A percentile compares a stretch with the other conserved stretches of the same genome.
Conservation (phyloP, 225 moss, liverwort and hornwort genomes). For the Physcomitrellopsis africana region DNA sequence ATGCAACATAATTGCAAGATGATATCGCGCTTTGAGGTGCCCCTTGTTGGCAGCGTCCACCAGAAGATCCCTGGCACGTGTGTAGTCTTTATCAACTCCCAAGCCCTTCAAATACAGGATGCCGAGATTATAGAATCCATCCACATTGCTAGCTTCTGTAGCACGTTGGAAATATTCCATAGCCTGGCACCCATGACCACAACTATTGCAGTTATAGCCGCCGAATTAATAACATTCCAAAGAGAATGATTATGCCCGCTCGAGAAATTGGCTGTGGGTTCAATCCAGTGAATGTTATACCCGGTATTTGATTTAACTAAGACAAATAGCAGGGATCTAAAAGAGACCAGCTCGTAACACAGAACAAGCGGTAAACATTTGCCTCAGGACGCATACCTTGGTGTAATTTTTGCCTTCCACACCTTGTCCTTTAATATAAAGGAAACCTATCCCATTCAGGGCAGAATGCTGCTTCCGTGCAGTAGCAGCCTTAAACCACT, state of each 20-base stretch:
- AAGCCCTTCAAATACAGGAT: slow-evolving; percentile 83
- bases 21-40: slow-evolving; percentile 82
- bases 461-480: slow-evolving; percentile 68
- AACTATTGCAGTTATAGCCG: slow-evolving; percentile 12
- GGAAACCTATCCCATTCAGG: slow-evolving; percentile 86
- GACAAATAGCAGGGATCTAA: neutral
- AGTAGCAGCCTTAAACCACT: slow-evolving; percentile 80
- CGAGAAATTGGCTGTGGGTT: neutral
- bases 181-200: slow-evolving; percentile 53
- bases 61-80: slow-evolving; percentile 60
- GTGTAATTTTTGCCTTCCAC: slow-evolving; percentile 89
- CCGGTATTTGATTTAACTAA: neutral
- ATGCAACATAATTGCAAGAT: slow-evolving; percentile 92
- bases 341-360: slow-evolving; percentile 10
- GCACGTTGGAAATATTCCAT: slow-evolving; percentile 84
- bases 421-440: slow-evolving; percentile 90
- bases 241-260: slow-evolving; percentile 1
- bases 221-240: slow-evolving; percentile 8
- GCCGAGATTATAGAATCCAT: slow-evolving; percentile 90
- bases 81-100: slow-evolving; percentile 76
- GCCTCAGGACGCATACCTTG: slow-evolving; percentile 54
- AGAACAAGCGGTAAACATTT: slow-evolving; percentile 4
- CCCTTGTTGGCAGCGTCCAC: slow-evolving; percentile 46
- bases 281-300: slow-evolving; percentile 15
- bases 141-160: slow-evolving; percentile 58